Percentiles rank a stretch among this genome's conserved stretches.
These are phyloP conservation scores for Glebionis coronaria DNA, from an alignment of 129 eudicot genomes.

Conservation along the genomic window DNA sequence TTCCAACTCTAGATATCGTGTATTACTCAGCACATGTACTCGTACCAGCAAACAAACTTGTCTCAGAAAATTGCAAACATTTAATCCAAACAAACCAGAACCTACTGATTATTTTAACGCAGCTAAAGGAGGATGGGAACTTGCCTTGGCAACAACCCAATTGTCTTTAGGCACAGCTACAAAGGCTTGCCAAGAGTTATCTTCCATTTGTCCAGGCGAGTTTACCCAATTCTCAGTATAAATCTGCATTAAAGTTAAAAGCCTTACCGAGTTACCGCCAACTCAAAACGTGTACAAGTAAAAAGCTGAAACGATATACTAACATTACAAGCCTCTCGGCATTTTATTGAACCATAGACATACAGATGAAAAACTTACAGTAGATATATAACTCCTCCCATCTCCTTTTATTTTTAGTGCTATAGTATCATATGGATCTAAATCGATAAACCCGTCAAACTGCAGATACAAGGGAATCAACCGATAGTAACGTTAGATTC, in stretches of 20 bases:
- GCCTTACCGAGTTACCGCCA: conserved; percentile 11
- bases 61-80: too few relatives aligned
- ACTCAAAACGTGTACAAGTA: not conserved
- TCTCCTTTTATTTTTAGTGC: conserved; percentile 88
- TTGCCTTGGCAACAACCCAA: conserved; percentile 92
- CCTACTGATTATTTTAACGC: conserved; percentile 2
- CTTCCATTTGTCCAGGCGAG: conserved; percentile 92
- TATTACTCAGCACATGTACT: too few relatives aligned
- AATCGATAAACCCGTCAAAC: conserved; percentile 97
- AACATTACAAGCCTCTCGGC: not conserved
- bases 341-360: not conserved
- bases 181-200: conserved; percentile 98
- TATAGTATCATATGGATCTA: conserved; percentile 87
- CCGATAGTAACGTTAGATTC: not conserved
- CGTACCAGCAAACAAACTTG: too few relatives aligned
- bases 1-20: too few relatives aligned
- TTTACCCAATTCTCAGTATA: conserved; percentile 98
- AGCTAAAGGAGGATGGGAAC: conserved; percentile 19
- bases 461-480: conserved; percentile 29
- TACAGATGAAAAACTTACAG: conserved; percentile 51
- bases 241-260: conserved; percentile 47
- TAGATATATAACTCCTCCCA: conserved; percentile 95
- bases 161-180: conserved; percentile 70
- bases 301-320: not conserved
- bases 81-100: too few relatives aligned